Evolutionary conservation across 495 filamentous ascomycete species (phyloP).

Genomic region (Evansstolkia leycettana): DNA sequence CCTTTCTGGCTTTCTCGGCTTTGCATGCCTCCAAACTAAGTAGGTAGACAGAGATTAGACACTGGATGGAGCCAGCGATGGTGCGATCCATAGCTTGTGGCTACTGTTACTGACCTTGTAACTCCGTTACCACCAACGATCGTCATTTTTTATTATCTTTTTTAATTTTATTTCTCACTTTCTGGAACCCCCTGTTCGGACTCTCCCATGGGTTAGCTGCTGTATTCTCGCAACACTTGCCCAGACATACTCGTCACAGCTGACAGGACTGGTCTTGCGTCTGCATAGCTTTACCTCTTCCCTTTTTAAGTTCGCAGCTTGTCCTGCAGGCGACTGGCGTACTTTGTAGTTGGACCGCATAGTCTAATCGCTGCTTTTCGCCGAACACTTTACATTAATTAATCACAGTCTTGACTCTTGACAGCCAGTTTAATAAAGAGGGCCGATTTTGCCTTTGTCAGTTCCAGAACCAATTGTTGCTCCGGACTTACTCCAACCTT

Average conservation of each 20-base stretch:
- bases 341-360: neutral
- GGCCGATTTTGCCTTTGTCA: no score
- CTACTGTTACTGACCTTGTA: neutral
- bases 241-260: neutral
- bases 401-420: no score
- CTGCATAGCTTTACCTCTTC: neutral
- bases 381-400: neutral
- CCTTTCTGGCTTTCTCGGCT: neutral
- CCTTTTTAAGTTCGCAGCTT: neutral
- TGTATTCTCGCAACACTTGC: neutral
- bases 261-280: neutral
- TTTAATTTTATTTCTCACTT: no score
- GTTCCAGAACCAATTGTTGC: neutral
- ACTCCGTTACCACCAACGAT: neutral
- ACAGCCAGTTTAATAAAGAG: no score
- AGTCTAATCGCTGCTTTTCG: neutral
- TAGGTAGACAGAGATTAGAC: neutral
- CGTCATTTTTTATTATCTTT: conserved; percentile 1
- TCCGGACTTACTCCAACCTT: neutral
- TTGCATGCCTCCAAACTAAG: conserved; percentile 1
- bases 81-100: neutral
- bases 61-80: neutral
- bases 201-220: neutral
- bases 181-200: neutral
- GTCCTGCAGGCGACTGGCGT: conserved; percentile 1